These are phyloP conservation scores for Saccharomycopsis lassenensis DNA, from an alignment of 805 yeast species.

Conservation along the genomic window DNA sequence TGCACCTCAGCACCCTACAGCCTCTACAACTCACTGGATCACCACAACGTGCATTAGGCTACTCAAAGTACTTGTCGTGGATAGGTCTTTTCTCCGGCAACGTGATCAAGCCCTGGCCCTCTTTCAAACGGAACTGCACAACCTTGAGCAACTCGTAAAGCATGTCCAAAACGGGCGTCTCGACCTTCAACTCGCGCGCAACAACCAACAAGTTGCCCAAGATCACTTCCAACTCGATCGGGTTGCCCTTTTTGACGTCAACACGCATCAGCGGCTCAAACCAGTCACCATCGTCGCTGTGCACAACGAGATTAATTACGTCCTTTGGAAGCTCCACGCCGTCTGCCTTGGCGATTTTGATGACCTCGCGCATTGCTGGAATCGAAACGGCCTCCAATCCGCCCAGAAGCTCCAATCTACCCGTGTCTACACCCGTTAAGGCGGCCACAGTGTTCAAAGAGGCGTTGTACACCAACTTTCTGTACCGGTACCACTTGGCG, in stretches of 20 bases:
- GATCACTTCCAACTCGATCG: conserved; percentile 60
- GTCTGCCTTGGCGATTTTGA: conserved; percentile 54
- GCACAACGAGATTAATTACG: conserved; percentile 32
- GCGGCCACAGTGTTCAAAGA: conserved; percentile 52
- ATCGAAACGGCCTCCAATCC: conserved; percentile 28
- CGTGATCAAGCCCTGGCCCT: conserved; percentile 35
- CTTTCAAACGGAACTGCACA: conserved; percentile 53
- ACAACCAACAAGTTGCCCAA: conserved; percentile 48
- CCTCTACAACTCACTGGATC: too few relatives aligned
- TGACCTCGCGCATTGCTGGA: conserved; percentile 60
- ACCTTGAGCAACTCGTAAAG: conserved; percentile 50
- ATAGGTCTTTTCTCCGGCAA: conserved; percentile 35
- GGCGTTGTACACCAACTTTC: conserved; percentile 59
- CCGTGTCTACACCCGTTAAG: conserved; percentile 46
- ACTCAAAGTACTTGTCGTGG: background rate
- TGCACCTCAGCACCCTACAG: too few relatives aligned
- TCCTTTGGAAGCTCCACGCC: conserved; percentile 42
- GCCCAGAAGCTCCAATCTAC: conserved; percentile 36
- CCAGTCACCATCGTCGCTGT: conserved; percentile 38
- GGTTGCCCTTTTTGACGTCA: conserved; percentile 51
- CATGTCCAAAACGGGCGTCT: conserved; percentile 48
- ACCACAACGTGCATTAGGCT: too few relatives aligned
- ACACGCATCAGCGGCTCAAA: conserved; percentile 66
- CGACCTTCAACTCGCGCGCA: conserved; percentile 36
- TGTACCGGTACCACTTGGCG: conserved; percentile 45